Base-by-base conservation (phyloP, 495 filamentous ascomycete species). In the Xylaria venustula region DNA sequence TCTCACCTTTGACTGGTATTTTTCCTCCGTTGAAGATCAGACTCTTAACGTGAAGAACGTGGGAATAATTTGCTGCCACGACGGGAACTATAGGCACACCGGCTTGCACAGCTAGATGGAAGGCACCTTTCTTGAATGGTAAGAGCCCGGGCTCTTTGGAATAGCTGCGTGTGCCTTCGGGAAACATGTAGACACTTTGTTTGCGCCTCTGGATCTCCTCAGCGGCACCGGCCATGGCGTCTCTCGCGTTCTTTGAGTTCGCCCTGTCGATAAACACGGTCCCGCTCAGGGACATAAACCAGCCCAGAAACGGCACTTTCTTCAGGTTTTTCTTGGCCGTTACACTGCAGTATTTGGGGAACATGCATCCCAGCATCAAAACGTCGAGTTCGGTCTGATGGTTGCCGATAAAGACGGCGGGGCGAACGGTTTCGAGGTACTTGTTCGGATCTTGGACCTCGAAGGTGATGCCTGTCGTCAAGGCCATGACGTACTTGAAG, bases 41-140 rank as follows among this genome's bases (percentile, higher is more conserved):
- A 44, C 78, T 77, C 73, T 87, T 85, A 63, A 90, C 75, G 63
- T 88, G 89, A 63, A 97, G 73, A 23, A 99, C 71, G 66, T 97
- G 85, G 28, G 84, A 86, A 71, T 98, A 98, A 77, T 96, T 97
- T 67, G 86, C 89, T 8, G 85, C 83, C 20, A 98, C 90, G 20
- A 96, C 79, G 0, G 93, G 93, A 37, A 99, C 88, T 68, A 98
- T 90, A 19, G 91, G 92, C 26, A 96, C 93, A 68, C 91, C 88
- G 0, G 93, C 95, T 78, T 97, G 89, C 7, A 99, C 85, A 20
- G 94, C 94, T 11, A 98, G 79, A 72, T 98, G 94, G 76, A 98
- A 99, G 37, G 94, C 94, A 60, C 94, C 94, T 79, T 98, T 98
- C 79, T 99, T 98, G 79, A 98, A 99, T 7, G 90, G 86, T 55